Evolutionary conservation across 129 eudicot species (phyloP), one percentile per base, ranked within the genome.

Genomic region (Escallonia herrerae): DNA sequence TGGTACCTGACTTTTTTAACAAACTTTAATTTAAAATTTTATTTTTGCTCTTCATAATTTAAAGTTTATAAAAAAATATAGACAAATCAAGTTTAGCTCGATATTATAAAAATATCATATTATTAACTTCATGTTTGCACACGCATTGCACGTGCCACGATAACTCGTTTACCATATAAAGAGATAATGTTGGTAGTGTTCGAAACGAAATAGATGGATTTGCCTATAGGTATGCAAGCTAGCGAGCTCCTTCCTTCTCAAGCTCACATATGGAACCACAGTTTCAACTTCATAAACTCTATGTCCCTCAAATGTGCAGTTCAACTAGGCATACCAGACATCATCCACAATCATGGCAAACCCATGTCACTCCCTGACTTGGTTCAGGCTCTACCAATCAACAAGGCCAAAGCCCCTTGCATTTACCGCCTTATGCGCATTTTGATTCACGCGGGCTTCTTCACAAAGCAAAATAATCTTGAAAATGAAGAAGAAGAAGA

Each of bases 301-400:
- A 81, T 85, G 87, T 76, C 84, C 6, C 76, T 81, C 38, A 81
- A 78, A 72, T 80, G 82, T 66, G 90, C 90, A 8, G 42, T 84
- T 58, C 64, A 85, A 40, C 68, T 85, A 10, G 78, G 75, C 67
- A 75, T 85, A 53, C 84, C 91, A 0, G 84, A 85, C 48, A 56
- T 75, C 49, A 81, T 85, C 40, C 58, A 81, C 71, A 72, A 65
- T 5, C 84, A 81, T 55, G 83, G 74, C 22, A 43, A 55, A 50
- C 81, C 91, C 2, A 73, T 81, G 74, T 72, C 74, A 9, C 82
- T 81, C 56, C 48, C 79, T 3, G 66, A 85, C 52, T 44, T 85
- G 8, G 64, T 68, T 2, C 46, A 62, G 4, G 72, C 79, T 5
- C 85, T 85, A 2, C 14, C 72, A 33, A 60, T 85, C 58, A 65